Conservation (phyloP, 2,329 filamentous ascomycete genomes). For the Emmonsia crescens region DNA sequence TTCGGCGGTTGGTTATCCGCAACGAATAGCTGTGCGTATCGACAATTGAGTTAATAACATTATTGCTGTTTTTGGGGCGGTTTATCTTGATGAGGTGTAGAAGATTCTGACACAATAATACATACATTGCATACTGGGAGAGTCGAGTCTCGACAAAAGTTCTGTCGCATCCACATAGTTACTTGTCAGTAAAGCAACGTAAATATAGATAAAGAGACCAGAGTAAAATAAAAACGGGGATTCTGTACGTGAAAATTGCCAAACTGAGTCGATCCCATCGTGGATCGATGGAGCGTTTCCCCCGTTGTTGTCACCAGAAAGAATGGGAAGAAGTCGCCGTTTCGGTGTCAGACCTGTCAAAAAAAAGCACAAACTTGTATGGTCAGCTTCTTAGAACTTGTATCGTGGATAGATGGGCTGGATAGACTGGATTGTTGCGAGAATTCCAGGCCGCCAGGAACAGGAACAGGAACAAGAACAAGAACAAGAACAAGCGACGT, state of each 20-base stretch:
- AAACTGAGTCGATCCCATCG: constrained; percentile 45
- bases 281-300: constrained; percentile 12
- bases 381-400: background rate
- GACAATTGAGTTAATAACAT: background rate
- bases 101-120: constrained; percentile 15
- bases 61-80: background rate
- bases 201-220: background rate
- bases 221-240: constrained; percentile 1
- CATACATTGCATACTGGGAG: constrained; percentile 76
- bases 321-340: background rate
- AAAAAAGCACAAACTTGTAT: background rate
- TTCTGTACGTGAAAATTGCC: constrained; percentile 46
- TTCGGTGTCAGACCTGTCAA: background rate
- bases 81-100: background rate
- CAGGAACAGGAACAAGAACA: background rate
- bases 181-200: constrained; percentile 1
- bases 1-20: constrained; percentile 48
- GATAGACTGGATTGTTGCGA: background rate
- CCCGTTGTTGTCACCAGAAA: background rate
- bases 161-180: constrained; percentile 35
- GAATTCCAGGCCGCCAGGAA: background rate
- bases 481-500: background rate
- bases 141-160: constrained; percentile 75
- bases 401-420: background rate
- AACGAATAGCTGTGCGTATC: constrained; percentile 50